phyloP scores from a whole-genome alignment of 352 stramenopile species.

The Pythium utonaiense region DNA sequence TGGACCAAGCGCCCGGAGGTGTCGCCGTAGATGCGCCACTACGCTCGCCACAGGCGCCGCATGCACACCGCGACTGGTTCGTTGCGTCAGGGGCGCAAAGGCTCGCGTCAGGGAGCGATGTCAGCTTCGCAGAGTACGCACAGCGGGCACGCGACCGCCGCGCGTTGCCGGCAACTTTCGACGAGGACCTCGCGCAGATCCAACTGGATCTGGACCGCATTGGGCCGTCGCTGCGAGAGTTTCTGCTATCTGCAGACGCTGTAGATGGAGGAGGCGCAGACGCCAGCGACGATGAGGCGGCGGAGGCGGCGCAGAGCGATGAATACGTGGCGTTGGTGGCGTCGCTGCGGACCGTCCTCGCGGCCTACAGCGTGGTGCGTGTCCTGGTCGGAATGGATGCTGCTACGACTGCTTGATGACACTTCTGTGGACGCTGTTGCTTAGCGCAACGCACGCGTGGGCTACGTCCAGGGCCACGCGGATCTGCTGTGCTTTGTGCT shows the following conservation, averaged over 20 bases:
- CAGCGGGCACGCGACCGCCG: slow-evolving; percentile 16
- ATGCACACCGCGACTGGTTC: slow-evolving; percentile 39
- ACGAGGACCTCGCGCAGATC: slow-evolving; percentile 66
- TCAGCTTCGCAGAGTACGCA: slow-evolving; percentile 46
- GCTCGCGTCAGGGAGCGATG: slow-evolving; percentile 30
- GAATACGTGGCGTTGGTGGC: slow-evolving; percentile 28
- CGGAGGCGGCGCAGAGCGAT: slow-evolving; percentile 16
- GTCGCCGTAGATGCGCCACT: background rate
- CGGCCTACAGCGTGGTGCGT: slow-evolving; percentile 56
- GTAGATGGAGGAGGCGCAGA: too few species aligned
- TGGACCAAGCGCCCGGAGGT: background rate
- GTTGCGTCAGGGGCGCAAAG: slow-evolving; percentile 31
- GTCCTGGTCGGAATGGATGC: too few species aligned
- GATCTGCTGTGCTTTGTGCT: slow-evolving; percentile 72
- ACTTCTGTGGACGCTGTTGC: too few species aligned
- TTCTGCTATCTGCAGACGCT: too few species aligned
- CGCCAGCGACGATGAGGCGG: slow-evolving; percentile 2
- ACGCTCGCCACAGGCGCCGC: background rate
- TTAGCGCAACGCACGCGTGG: slow-evolving; percentile 66
- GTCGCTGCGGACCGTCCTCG: slow-evolving; percentile 49
- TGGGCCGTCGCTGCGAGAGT: slow-evolving; percentile 47
- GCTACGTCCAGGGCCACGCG: slow-evolving; percentile 72
- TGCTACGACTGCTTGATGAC: too few species aligned
- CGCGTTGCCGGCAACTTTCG: slow-evolving; percentile 18
- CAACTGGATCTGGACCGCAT: slow-evolving; percentile 66